Evolutionary conservation across 78 protist genomes (phyloP).

Genomic region (Dictyostelium citrinum): DNA sequence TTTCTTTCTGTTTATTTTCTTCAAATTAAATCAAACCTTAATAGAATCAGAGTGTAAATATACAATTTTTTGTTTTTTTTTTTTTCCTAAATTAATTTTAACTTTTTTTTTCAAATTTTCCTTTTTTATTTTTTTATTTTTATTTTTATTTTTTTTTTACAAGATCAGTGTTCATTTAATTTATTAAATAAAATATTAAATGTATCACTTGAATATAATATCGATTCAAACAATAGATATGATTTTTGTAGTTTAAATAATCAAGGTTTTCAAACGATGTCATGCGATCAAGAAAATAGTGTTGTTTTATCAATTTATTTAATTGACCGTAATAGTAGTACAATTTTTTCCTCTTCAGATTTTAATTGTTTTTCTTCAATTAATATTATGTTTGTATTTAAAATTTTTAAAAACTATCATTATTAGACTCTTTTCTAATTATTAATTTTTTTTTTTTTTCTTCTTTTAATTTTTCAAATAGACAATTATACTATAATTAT

Average conservation of each 20-base stretch:
- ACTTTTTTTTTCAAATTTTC: background rate
- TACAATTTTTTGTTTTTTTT: background rate
- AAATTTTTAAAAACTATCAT: no score
- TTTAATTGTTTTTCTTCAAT: background rate
- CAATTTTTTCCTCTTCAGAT: background rate
- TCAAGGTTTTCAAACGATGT: background rate
- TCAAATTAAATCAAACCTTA: background rate
- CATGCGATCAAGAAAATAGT: background rate
- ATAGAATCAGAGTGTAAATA: background rate
- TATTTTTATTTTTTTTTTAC: no score
- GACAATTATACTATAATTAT: background rate
- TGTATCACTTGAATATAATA: background rate
- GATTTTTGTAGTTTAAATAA: background rate
- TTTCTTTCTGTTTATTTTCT: background rate
- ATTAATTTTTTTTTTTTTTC: background rate
- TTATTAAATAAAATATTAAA: background rate
- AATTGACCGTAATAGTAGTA: background rate
- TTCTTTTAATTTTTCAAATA: no score
- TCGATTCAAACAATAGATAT: background rate
- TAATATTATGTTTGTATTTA: background rate
- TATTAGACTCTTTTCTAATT: no score
- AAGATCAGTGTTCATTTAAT: background rate
- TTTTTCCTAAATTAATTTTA: background rate
- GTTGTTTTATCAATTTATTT: background rate
- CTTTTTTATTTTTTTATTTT: background rate